Evolutionary conservation across 352 stramenopile species (phyloP).

Genomic region (Hyaloperonospora brassicae): DNA sequence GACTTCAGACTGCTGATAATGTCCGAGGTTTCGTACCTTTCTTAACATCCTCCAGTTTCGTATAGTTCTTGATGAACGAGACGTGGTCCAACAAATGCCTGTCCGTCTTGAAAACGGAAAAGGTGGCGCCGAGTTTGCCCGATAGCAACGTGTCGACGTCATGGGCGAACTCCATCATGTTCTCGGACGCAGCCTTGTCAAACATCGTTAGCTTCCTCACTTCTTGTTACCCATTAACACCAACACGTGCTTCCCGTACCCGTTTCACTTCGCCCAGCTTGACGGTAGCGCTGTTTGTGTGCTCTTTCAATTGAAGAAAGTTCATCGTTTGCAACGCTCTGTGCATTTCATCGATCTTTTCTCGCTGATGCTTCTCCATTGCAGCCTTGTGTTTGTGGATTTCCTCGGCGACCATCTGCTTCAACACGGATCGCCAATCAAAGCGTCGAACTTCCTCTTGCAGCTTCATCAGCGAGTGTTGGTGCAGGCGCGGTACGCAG

Average conservation of each 20-base stretch:
- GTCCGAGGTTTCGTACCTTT: constrained; percentile 14
- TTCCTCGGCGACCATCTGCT: constrained; percentile 49
- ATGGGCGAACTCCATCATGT: constrained; percentile 43
- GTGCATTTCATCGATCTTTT: constrained; percentile 40
- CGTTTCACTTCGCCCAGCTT: constrained; percentile 47
- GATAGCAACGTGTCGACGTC: constrained; percentile 42
- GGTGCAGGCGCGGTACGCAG: constrained; percentile 70
- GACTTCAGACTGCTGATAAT: background rate
- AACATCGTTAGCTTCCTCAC: background rate
- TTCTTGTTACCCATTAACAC: background rate
- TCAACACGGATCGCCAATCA: constrained; percentile 52
- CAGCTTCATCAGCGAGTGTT: constrained; percentile 59
- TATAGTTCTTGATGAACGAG: constrained; percentile 45
- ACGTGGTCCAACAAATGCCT: constrained; percentile 45
- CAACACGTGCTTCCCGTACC: constrained; percentile 9
- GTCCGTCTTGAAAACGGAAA: constrained; percentile 51
- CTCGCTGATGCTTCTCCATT: constrained; percentile 39
- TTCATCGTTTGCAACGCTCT: constrained; percentile 36
- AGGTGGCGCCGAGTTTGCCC: constrained; percentile 45
- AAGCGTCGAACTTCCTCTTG: constrained; percentile 60
- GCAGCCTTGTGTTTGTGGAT: constrained; percentile 47
- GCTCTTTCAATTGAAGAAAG: constrained; percentile 34
- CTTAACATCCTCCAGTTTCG: constrained; percentile 40
- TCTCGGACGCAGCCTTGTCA: constrained; percentile 34
- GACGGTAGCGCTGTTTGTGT: constrained; percentile 33